Evolutionary conservation across 176 grass and related monocot genomes (phyloP).

Genomic region (maize (Zea mays)): Zm-B73-REFERENCE-NAM-5.0 NC_050101.1:175961501-175962000

Average conservation of each 20-base stretch:
- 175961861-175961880: neutral
- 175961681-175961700: neutral
- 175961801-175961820: neutral
- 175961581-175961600: neutral
- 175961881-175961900: neutral
- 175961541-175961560: neutral
- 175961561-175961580: neutral
- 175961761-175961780: neutral
- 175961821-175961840: neutral
- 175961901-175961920: neutral
- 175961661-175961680: neutral
- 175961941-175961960: neutral
- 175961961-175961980: constrained; percentile 1
- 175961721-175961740: neutral
- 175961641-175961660: neutral
- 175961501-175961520: neutral
- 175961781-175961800: neutral
- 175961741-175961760: neutral
- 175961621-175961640: neutral
- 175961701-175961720: neutral
- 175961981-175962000: neutral
- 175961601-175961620: neutral
- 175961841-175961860: neutral
- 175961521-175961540: neutral
- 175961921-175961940: neutral